phyloP scores from a whole-genome alignment of 2,329 filamentous ascomycete species.

The Periconia macrospinosa region DNA sequence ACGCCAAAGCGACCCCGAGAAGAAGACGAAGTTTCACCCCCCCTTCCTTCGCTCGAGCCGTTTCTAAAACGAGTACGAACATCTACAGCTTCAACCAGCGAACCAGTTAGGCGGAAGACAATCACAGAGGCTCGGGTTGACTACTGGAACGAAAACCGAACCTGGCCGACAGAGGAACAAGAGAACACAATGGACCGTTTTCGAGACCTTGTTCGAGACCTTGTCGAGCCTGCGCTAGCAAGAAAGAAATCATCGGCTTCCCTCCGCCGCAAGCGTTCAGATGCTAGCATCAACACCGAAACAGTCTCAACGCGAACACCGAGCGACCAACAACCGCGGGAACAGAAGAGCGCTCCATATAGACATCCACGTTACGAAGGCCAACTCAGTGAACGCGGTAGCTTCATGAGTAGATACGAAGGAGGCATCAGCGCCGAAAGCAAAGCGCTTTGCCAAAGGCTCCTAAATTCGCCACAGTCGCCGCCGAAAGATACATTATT shows the following conservation, averaged over 20 bases:
- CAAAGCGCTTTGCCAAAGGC: constrained; percentile 4
- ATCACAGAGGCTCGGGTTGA: constrained; percentile 10
- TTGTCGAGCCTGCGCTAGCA: constrained; percentile 10
- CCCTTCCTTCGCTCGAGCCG: no score
- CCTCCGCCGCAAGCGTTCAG: constrained; percentile 13
- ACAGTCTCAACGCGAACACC: constrained; percentile 4
- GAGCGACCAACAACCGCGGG: constrained; percentile 16
- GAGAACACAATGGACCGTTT: constrained; percentile 16
- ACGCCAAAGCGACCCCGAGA: no score
- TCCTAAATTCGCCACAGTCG: constrained; percentile 4
- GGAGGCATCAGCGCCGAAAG: constrained; percentile 4
- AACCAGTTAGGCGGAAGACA: no score
- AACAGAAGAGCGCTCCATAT: constrained; percentile 27
- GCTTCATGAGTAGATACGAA: constrained; percentile 22
- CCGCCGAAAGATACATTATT: constrained; percentile 8
- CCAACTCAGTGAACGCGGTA: constrained; percentile 45
- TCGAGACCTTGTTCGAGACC: constrained; percentile 10
- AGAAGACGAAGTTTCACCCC: no score
- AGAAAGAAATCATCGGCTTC: constrained; percentile 12
- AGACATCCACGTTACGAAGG: constrained; percentile 38
- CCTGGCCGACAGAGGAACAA: constrained; percentile 18
- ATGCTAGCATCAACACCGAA: neutral
- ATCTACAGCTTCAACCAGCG: no score
- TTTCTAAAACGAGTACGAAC: no score
- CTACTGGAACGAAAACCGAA: constrained; percentile 12